These are phyloP conservation scores for Aspergillus sergii DNA, from an alignment of 2,329 filamentous ascomycete genomes.

Conservation along the genomic window DNA sequence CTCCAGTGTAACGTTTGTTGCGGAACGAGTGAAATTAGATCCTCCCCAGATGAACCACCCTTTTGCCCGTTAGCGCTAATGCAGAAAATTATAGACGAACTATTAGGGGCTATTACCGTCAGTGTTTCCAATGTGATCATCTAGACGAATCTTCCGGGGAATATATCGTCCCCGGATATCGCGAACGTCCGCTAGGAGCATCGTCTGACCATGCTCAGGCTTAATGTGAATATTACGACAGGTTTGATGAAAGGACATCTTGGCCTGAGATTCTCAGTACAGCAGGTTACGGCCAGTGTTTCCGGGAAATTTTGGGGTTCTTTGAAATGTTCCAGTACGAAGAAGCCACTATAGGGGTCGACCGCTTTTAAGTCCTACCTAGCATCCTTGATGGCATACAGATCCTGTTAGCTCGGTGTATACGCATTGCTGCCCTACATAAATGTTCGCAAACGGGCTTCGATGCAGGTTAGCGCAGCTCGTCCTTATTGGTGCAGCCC, in stretches of 20 bases:
- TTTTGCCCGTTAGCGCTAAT: conserved; percentile 10
- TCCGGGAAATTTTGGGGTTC: neutral
- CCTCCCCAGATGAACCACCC: conserved; percentile 27
- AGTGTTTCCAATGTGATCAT: conserved; percentile 22
- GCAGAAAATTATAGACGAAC: no score
- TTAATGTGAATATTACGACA: conserved; percentile 16
- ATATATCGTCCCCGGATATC: conserved; percentile 8
- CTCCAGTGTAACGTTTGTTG: conserved; percentile 18
- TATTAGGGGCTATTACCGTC: conserved; percentile 15
- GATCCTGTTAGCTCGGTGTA: neutral
- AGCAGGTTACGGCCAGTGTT: neutral
- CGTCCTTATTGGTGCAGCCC: neutral
- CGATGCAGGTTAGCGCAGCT: neutral
- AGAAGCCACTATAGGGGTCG: neutral
- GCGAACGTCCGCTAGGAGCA: conserved; percentile 15
- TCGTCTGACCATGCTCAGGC: conserved; percentile 13
- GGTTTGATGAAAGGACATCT: conserved; percentile 21
- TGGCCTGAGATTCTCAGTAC: neutral
- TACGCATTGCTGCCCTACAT: neutral
- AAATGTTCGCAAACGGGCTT: neutral
- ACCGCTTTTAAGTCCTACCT: neutral
- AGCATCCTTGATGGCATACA: neutral
- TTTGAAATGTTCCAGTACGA: neutral
- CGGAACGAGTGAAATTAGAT: conserved; percentile 19
- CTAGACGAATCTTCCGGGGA: conserved; percentile 16